Evolutionary conservation across 192 early-diverging fungal species (phyloP), one percentile per base, ranked within the genome.

Genomic region (Podila epicladia): DNA sequence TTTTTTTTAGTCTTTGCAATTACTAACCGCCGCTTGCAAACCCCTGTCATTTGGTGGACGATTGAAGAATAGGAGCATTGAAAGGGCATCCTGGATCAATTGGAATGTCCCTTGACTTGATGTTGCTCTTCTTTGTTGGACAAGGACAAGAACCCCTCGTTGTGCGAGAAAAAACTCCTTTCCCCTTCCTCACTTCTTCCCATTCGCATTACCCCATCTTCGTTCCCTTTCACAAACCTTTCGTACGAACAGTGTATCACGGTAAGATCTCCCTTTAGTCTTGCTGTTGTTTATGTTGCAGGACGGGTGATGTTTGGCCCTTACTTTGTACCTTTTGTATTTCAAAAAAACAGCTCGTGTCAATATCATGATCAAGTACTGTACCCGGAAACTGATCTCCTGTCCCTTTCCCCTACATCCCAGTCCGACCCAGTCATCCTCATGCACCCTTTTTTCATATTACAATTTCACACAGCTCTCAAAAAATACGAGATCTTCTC

Each of bases 51-150:
- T 55, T 55, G 24, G n/a, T 5, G 1, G 20, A 9, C 53, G 4
- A 55, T 24, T 26, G 20, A 55, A 55, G n/a, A 53, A 55, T n/a
- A 53, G n/a, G 50, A n/a, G 24, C 53, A 5, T 6, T 3, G 8
- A 26, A 24, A 55, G 19, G 53, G 53, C 53, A 55, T 53, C 53
- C n/a, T 55, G 53, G 53, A 55, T n/a, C 53, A 55, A 55, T 55
- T 24, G 53, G 53, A 55, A 22, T 55, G 53, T 26, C 53, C 53
- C 53, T 55, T 55, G 20, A 26, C n/a, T 24, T 55, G 20, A 12
- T 5, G 24, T 55, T 24, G n/a, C 24, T 45, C 41, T 17, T 17
- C 8, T 37, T 37, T 37, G 9, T 8, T 45, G 15, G 12, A 41
- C 41, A 45, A 45, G 41, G 8, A 45, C 41, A 45, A 13, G 13